Conservation (phyloP, 768 basidiomycete species). For the Tephrocybe sp. region DNA sequence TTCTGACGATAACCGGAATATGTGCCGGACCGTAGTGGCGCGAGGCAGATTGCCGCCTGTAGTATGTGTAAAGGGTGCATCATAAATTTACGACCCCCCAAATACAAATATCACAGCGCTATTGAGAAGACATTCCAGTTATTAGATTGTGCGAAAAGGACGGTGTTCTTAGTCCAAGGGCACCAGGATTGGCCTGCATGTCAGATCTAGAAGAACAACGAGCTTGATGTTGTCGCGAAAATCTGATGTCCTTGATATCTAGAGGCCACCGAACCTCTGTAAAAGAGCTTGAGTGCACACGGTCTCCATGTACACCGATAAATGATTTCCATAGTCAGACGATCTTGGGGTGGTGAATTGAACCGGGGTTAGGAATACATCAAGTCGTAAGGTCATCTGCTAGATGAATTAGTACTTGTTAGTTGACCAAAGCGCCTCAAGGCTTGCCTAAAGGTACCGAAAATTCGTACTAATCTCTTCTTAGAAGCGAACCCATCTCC, state of each 20-base stretch:
- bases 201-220: background rate
- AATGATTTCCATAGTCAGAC: background rate
- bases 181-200: background rate
- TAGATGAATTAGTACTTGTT: background rate
- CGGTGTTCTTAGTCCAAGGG: slow-evolving; percentile 2
- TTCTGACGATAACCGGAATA: background rate
- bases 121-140: background rate
- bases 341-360: slow-evolving; percentile 1
- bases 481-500: slow-evolving; percentile 50
- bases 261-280: background rate
- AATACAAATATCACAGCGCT: slow-evolving; percentile 1
- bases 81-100: background rate
- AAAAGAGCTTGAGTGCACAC: slow-evolving; percentile 6
- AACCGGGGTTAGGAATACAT: slow-evolving; percentile 13
- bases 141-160: background rate
- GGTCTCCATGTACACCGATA: slow-evolving; percentile 7
- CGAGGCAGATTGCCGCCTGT: background rate
- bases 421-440: background rate
- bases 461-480: slow-evolving; percentile 33
- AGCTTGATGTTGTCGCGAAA: background rate
- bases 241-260: background rate
- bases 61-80: background rate
- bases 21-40: background rate
- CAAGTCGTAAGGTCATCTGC: slow-evolving; percentile 10
- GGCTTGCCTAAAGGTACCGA: slow-evolving; percentile 7